Evolutionary conservation across 805 yeast genomes (phyloP), one percentile per base, ranked within the genome.

Genomic region (Wickerhamiella hasegawae): DNA sequence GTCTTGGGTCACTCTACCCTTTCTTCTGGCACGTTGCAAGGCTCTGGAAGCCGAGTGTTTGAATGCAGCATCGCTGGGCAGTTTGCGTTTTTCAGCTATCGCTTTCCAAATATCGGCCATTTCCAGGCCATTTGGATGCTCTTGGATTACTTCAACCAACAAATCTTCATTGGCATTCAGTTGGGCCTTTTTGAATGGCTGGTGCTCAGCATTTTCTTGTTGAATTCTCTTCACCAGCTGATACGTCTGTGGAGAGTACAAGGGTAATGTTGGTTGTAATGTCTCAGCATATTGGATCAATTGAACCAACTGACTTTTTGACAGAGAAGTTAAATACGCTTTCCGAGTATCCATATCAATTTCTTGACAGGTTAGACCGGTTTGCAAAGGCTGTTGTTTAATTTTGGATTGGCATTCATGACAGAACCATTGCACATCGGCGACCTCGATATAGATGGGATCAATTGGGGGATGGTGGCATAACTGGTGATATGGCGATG

Each of bases 351-450:
- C 58, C 4, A 48, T 43, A 20, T 58, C 51, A 15, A 58, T 41
- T 6, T 45, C 47, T 15, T 49, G 53, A 4, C 62, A 58, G 2
- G 58, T 42, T 9, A 44, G 36, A 10, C 65, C 65, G 1, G 62
- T 58, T 33, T 58, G 60, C 19, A 59, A 43, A 9, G 58, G 55
- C 24, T 44, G 40, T 23, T 59, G 59, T 14, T 51, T 38, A 3
- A 51, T 46, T 36, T 54, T 57, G n/a, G 52, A 52, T 39, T 52
- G 54, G 36, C 63, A 59, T 31, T 55, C 50, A 34, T 46, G 46
- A 42, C 65, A 59, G 41, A 52, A 59, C 63, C 62, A 59, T 40
- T 55, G 54, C 4, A 59, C 58, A 32, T 59, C 64, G 1, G 58
- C 57, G 12, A 59, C 57, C 18, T 58, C 61, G 12, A 59, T 57